phyloP scores from a whole-genome alignment of 2,329 filamentous ascomycete species.

The Epichloe gansuensis region DNA sequence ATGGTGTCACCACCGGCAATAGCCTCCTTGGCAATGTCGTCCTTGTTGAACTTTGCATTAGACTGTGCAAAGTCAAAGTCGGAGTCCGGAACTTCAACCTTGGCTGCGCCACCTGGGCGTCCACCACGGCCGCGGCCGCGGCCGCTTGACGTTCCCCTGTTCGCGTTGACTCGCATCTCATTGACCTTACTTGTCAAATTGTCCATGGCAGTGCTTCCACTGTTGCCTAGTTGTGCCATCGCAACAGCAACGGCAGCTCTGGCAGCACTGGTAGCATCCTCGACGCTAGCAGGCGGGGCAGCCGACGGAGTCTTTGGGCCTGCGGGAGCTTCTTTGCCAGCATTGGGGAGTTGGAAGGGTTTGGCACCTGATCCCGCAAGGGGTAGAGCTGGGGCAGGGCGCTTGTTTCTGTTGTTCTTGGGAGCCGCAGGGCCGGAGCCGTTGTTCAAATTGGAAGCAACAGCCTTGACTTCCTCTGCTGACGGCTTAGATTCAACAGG shows the following conservation, averaged over 20 bases:
- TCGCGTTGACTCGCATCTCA: slow-evolving; percentile 58
- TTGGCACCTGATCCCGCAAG: slow-evolving; percentile 35
- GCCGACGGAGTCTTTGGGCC: slow-evolving; percentile 24
- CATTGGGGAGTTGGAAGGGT: slow-evolving; percentile 22
- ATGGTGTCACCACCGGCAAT: slow-evolving; percentile 61
- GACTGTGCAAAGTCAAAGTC: slow-evolving; percentile 78
- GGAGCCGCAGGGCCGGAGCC: slow-evolving; percentile 23
- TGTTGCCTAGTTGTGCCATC: slow-evolving; percentile 54
- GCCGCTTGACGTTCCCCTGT: slow-evolving; percentile 33
- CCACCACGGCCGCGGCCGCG: slow-evolving; percentile 39
- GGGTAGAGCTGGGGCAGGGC: slow-evolving; percentile 54
- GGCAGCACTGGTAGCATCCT: slow-evolving; percentile 61
- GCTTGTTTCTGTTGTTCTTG: slow-evolving; percentile 24
- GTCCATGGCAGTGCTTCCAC: slow-evolving; percentile 43
- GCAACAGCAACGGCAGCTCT: slow-evolving; percentile 68
- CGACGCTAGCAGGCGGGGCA: slow-evolving; percentile 29
- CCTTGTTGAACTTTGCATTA: slow-evolving; percentile 36
- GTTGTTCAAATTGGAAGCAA: slow-evolving; percentile 30
- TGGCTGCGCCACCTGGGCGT: slow-evolving; percentile 33
- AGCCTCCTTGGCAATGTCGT: slow-evolving; percentile 66
- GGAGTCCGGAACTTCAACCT: slow-evolving; percentile 76
- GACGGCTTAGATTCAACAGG: slow-evolving; percentile 58
- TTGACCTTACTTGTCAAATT: slow-evolving; percentile 64
- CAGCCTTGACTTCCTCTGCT: slow-evolving; percentile 27
- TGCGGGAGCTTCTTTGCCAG: slow-evolving; percentile 16